A percentile compares a stretch with the other conserved stretches of the same genome.
Evolutionary conservation across 352 stramenopile species (phyloP).

Genomic region (Phytopythium kandeliae): DNA sequence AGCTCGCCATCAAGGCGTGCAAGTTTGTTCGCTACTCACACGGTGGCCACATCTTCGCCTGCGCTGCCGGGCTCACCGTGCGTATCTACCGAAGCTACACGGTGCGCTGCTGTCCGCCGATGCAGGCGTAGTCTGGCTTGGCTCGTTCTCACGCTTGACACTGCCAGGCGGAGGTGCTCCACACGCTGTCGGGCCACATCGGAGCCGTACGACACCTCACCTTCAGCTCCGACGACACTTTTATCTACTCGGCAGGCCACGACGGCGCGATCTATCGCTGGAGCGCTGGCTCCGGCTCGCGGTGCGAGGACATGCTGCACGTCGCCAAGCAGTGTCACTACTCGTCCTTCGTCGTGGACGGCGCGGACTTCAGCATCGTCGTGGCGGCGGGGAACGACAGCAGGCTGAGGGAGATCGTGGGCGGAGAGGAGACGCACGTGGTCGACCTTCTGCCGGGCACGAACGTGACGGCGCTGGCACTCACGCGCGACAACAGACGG

Average conservation of each 20-base stretch:
- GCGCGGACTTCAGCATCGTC: conserved; percentile 37
- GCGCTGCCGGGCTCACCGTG: conserved; percentile 57
- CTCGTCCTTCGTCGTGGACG: conserved; percentile 44
- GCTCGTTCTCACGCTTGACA: neutral
- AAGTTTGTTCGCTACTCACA: conserved; percentile 50
- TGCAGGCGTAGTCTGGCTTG: neutral
- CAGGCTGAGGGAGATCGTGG: conserved; percentile 57
- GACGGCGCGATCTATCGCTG: conserved; percentile 83
- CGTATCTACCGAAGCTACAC: conserved; percentile 61
- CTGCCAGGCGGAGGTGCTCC: conserved; percentile 44
- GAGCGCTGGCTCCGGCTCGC: conserved; percentile 42
- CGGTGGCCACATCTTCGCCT: conserved; percentile 75
- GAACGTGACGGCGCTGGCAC: conserved; percentile 44
- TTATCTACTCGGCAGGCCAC: conserved; percentile 69
- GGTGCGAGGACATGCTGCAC: conserved; percentile 70
- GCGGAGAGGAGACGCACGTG: conserved; percentile 48
- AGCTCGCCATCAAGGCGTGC: conserved; percentile 65
- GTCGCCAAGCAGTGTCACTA: conserved; percentile 79
- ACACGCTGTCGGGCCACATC: conserved; percentile 82
- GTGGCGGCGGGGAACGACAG: conserved; percentile 58
- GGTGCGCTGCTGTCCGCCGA: too few species aligned
- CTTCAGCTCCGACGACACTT: conserved; percentile 70
- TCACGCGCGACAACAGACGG: conserved; percentile 51
- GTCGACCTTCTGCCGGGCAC: conserved; percentile 37
- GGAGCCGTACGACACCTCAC: conserved; percentile 53